Evolutionary conservation across 2,329 filamentous ascomycete species (phyloP), one percentile per base, ranked within the genome.

Genomic region (Phaeosphaeria sp.): DNA sequence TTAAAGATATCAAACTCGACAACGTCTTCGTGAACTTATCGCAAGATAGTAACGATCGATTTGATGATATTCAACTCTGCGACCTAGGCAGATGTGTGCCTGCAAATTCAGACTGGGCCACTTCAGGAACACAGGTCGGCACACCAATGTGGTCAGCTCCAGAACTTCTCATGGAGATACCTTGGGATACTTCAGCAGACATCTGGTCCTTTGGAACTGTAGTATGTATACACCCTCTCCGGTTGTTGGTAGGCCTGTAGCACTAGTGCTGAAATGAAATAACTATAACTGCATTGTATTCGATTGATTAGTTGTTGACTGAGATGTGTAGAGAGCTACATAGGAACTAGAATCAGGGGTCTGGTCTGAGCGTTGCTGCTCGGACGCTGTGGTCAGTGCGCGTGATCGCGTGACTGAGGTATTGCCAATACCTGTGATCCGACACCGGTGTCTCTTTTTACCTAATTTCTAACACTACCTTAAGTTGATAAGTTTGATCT

Each of bases 121-220:
- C 56, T 44, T 65, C 69, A 20, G 59, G 64, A 18, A 64, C 67
- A 21, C 2, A 55, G 45, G 75, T 79, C 15, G 77, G 76, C 56
- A 66, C 76, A 36, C 61, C 73, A 25, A 75, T 79, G 40, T 80
- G 72, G 60, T 61, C 75, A 55, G 78, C 75, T 51, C 75, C 76
- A 56, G 74, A 80, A 63, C 65, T 73, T 18, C 27, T 66, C 9
- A 36, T 69, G 36, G 61, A 64, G 47, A 11, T 62, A 40, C 58
- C 58, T 52, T 79, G 76, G 74, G 76, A 73, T 45, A 74, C 71
- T 42, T 64, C 77, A 20, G 72, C 74, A 45, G 76, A 79, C 53
- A 78, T 80, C 58, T 80, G 75, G 76, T 79, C 77, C 43, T 77
- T 78, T 59, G 74, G 77, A 30, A 61, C 74, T 49, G 71, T 72